Base-by-base conservation (phyloP, 2,329 filamentous ascomycete species). In the Biscogniauxia mediterranea region DNA sequence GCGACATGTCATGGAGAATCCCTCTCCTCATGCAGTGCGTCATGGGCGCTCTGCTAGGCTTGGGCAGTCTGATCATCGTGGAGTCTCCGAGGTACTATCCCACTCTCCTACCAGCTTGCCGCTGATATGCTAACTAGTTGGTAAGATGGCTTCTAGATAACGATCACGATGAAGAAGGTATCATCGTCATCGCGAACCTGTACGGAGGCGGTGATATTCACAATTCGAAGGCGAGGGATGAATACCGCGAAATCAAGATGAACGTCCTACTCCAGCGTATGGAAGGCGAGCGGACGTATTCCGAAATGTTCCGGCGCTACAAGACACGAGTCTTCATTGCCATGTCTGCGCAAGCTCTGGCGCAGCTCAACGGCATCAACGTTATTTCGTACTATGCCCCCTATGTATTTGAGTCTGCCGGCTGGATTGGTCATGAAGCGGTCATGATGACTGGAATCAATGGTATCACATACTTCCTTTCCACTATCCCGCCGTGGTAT, bases 231-330 rank as follows among this genome's bases (percentile, higher is more conserved):
- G 95, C 95, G 1, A 88, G 93, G 61, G 93, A 97, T 59, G 95
- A 99, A 76, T 99, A 96, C 77, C 91, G 94, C 70, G 95, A 98
- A 72, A 99, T 99, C 80, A 99, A 99, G 81, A 97, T 97, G 92
- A 89, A 94, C 70, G 95, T 99, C 28, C 85, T 99, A 38, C 81
- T 98, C 23, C 89, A 94, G 75, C 91, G 95, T 56, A 93, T 97
- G 78, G 95, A 99, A 78, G 95, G 95, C 69, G 95, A 98, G 79
- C 86, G 95, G 68, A 88, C 91, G 0, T 99, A 98, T 76, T 70
- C 77, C 49, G 95, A 98, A 64, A 99, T 99, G 95, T 99, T 98
- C 82, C 89, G 85, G 71, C 88, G 92, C 64, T 98, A 98, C 80
- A 86, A 84, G 73, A 95, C 90, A 71, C 92, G 95, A 57, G 94